Evolutionary conservation across 129 eudicot genomes (phyloP).

Genomic region (Rutidosis leptorrhynchoides): DNA sequence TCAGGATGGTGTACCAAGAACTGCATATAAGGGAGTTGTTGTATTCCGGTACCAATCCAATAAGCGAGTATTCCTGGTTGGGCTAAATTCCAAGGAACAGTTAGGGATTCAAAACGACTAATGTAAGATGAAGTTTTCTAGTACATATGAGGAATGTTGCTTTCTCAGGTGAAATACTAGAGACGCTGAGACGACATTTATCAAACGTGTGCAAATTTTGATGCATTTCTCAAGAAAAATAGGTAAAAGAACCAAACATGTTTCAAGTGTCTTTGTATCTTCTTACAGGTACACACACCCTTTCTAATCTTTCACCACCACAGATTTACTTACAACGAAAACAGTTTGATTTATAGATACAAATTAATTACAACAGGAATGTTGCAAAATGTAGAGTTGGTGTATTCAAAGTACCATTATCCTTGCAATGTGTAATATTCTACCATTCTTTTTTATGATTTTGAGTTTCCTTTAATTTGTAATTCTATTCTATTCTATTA

Average conservation of each 20-base stretch:
- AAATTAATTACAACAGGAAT: neutral
- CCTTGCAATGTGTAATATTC: too few relatives aligned
- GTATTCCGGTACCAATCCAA: slow-evolving; percentile 69
- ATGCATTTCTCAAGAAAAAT: too few relatives aligned
- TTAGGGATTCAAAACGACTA: slow-evolving; percentile 51
- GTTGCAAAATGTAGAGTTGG: neutral
- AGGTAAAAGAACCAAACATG: too few relatives aligned
- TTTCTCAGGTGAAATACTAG: too few relatives aligned
- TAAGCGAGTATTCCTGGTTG: slow-evolving; percentile 67
- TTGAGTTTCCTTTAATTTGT: too few relatives aligned
- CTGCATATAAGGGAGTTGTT: slow-evolving; percentile 88
- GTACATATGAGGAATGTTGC: too few relatives aligned
- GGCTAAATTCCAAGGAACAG: slow-evolving; percentile 69
- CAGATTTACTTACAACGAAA: neutral
- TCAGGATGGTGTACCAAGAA: slow-evolving; percentile 46
- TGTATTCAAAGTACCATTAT: neutral
- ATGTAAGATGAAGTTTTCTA: neutral
- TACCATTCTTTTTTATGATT: too few relatives aligned
- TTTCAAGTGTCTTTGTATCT: too few relatives aligned
- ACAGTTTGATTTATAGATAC: neutral
- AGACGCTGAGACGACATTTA: too few relatives aligned
- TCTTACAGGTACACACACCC: slow-evolving; percentile 5
- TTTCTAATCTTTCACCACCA: too few relatives aligned
- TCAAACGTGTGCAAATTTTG: too few relatives aligned
- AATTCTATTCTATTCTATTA: too few relatives aligned